A percentile compares a stretch with the other conserved stretches of the same genome.
Evolutionary conservation across 2,329 filamentous ascomycete genomes (phyloP).

Genomic region (Pestalotiopsis sp.): DNA sequence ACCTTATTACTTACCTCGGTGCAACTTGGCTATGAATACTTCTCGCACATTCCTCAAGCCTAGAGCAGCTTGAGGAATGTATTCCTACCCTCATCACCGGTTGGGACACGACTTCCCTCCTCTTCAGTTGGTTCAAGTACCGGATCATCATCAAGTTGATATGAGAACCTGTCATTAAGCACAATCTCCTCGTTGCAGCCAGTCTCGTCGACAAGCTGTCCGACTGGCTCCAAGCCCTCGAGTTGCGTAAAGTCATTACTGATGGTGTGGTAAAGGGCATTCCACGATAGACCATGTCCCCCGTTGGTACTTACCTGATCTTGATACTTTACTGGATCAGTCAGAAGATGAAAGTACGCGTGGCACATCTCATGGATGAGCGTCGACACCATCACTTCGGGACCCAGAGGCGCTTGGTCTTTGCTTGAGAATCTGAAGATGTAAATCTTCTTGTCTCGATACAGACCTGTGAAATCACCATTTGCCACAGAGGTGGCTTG

Average conservation of each 20-base stretch:
- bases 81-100: no score
- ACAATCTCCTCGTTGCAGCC: neutral
- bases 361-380: slow-evolving; percentile 5
- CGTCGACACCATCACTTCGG: neutral
- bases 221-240: neutral
- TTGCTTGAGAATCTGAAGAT: neutral
- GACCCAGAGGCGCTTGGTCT: neutral
- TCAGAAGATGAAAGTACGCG: neutral
- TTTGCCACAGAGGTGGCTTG: neutral
- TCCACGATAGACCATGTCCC: neutral
- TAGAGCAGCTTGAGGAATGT: no score
- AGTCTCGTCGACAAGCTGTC: neutral
- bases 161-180: neutral
- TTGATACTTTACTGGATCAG: neutral
- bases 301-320: neutral
- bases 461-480: neutral
- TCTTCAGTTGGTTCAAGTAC: neutral
- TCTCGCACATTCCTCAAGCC: no score
- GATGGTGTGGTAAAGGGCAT: neutral
- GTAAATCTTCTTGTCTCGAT: neutral
- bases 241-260: neutral
- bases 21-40: no score
- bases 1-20: no score
- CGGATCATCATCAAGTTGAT: neutral
- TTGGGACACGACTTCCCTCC: neutral